Evolutionary conservation across 2,329 filamentous ascomycete species (phyloP), one percentile per base, ranked within the genome.

Genomic region (Penicillium sp.): DNA sequence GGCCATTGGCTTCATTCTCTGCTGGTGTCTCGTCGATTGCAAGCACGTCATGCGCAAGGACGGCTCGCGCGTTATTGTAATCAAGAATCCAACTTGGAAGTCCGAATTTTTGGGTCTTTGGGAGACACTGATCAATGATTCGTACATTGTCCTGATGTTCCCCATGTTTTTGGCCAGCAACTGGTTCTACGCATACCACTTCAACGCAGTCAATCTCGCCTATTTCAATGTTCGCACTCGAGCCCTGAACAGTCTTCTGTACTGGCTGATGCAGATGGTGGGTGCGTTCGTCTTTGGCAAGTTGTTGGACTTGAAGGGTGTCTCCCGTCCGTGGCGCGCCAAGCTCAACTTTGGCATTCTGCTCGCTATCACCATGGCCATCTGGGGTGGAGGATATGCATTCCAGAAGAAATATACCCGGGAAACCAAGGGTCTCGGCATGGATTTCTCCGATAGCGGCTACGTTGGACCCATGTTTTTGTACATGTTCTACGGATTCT

Each of bases 401-500:
- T 95, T 88, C 78, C 86, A 91, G 78, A 83, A 77, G 66, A 71
- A 75, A 17, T 88, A 88, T 56, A 76, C 77, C 5, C 82, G 85
- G 28, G 73, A 71, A 28, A 63, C 63, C 4, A 56, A 63, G n/a
- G 65, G 67, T 31, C 65, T 64, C 19, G 67, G 70, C 19, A 70
- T 68, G 53, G 90, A 94, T 73, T 94, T 88, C 86, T 81, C 78
- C 2, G 80, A 85, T 53, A 75, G 79, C 28, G 84, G 84, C 51
- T 94, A 88, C 69, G 80, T 87, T 56, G 90, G 88, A 0, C 89
- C 89, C 12, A 90, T 96, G 84, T 90, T 96, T 72, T 77, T 96
- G 50, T 95, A 91, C 78, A 90, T 96, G 67, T 92, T 92, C 75
- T 95, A 94, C 71, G 91, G 91, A 38, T 88, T 94, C 74, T 94